phyloP scores from a whole-genome alignment of 257 asterid species.

The Nicotiana otophora region DNA sequence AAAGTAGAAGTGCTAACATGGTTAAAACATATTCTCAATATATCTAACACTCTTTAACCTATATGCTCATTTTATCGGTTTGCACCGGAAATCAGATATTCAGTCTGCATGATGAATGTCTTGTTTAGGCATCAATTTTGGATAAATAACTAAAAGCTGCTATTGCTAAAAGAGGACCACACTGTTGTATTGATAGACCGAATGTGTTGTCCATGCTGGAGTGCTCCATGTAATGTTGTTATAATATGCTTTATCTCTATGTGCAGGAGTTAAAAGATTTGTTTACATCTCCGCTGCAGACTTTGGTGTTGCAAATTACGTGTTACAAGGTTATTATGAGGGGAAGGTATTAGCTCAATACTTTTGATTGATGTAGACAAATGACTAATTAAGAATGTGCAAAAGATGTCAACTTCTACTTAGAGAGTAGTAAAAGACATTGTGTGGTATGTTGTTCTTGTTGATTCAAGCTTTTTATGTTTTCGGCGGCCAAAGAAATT shows the following conservation, averaged over 20 bases:
- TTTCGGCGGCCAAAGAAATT: background rate
- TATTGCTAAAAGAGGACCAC: background rate
- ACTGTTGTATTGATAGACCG: background rate
- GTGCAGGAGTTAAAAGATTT: constrained; percentile 25
- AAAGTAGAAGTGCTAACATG: no score
- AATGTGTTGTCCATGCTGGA: background rate
- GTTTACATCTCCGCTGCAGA: constrained; percentile 25
- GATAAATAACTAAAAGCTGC: background rate
- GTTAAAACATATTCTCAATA: no score
- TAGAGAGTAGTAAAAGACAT: background rate
- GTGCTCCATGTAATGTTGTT: background rate
- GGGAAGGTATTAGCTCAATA: constrained; percentile 17
- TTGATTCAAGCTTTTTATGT: background rate
- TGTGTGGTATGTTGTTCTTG: background rate
- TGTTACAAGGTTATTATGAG: constrained; percentile 23
- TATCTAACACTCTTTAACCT: background rate
- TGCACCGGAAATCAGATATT: background rate
- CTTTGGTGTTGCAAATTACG: constrained; percentile 19
- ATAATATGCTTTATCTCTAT: background rate
- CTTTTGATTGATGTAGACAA: background rate
- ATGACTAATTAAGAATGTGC: background rate
- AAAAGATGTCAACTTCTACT: background rate
- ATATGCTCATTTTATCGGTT: background rate
- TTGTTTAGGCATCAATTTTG: background rate
- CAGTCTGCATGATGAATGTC: background rate